Percentiles rank a stretch among this genome's conserved stretches.
Conservation (phyloP, 2,329 filamentous ascomycete genomes). For the Onygenales sp. region DNA sequence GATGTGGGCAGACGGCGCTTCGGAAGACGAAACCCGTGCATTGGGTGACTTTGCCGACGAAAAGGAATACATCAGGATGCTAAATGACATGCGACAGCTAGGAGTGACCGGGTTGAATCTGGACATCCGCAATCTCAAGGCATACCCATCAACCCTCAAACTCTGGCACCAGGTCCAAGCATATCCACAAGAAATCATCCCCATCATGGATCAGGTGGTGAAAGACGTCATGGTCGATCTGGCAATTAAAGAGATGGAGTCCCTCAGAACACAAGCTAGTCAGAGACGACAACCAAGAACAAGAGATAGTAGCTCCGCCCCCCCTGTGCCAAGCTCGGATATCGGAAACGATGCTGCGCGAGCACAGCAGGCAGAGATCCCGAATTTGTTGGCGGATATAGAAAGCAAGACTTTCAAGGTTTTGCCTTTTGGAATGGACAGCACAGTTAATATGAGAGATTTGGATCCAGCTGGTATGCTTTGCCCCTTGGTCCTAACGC, state of each 20-base stretch:
- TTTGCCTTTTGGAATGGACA: slow-evolving; percentile 78
- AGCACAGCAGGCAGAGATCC: slow-evolving; percentile 37
- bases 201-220: slow-evolving; percentile 88
- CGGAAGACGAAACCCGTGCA: slow-evolving; percentile 62
- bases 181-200: slow-evolving; percentile 93
- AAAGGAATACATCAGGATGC: slow-evolving; percentile 72
- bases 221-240: slow-evolving; percentile 91
- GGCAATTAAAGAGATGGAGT: slow-evolving; percentile 68
- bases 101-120: slow-evolving; percentile 78
- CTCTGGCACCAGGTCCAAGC: slow-evolving; percentile 91
- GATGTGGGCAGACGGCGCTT: slow-evolving; percentile 77
- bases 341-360: slow-evolving; percentile 41
- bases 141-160: slow-evolving; percentile 86
- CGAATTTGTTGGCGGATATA: slow-evolving; percentile 68
- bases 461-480: slow-evolving; percentile 70
- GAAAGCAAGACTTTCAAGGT: slow-evolving; percentile 74
- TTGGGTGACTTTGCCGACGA: slow-evolving; percentile 61
- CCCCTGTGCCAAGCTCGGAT: slow-evolving; percentile 73
- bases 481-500: background rate
- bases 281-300: slow-evolving; percentile 37
- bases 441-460: slow-evolving; percentile 82
- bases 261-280: slow-evolving; percentile 48
- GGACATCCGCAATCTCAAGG: slow-evolving; percentile 78
- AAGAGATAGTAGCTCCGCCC: slow-evolving; percentile 59
- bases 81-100: slow-evolving; percentile 84